Percentiles rank a stretch among this genome's conserved stretches.
These are phyloP conservation scores for Colletotrichum euphorbiae DNA, from an alignment of 2,329 filamentous ascomycete genomes.

Conservation along the genomic window DNA sequence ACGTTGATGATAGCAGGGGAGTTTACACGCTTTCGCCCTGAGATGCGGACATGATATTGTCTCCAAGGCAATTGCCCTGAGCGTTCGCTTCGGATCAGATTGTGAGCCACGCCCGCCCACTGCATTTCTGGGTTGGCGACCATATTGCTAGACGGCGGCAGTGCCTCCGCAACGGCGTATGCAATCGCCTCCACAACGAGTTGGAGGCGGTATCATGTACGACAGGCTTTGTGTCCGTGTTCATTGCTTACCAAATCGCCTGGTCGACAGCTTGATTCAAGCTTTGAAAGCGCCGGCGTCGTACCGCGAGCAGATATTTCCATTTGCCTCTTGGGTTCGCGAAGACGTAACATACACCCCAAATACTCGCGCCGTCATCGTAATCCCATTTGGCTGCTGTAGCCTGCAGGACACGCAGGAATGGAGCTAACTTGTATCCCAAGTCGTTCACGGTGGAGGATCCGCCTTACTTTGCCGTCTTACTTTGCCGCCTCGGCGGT, in stretches of 20 bases:
- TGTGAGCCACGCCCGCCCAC: too few species aligned
- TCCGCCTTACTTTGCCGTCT: slow-evolving; percentile 3
- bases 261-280: too few species aligned
- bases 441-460: neutral
- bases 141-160: neutral
- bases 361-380: too few species aligned
- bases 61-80: too few species aligned
- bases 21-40: slow-evolving; percentile 12
- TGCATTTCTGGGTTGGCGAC: too few species aligned
- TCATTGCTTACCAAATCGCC: too few species aligned
- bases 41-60: neutral
- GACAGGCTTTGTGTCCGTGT: too few species aligned
- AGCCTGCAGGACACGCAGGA: neutral
- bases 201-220: neutral
- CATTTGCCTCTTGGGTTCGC: too few species aligned
- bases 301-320: too few species aligned
- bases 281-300: too few species aligned
- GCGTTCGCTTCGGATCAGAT: too few species aligned
- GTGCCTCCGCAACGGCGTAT: neutral
- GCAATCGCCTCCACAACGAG: neutral
- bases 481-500: neutral
- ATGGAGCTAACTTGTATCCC: neutral
- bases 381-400: neutral
- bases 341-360: too few species aligned
- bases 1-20: slow-evolving; percentile 20